Percentiles rank a stretch among this genome's conserved stretches.
Evolutionary conservation across 495 filamentous ascomycete species (phyloP).

Genomic region (Podospora conica): DNA sequence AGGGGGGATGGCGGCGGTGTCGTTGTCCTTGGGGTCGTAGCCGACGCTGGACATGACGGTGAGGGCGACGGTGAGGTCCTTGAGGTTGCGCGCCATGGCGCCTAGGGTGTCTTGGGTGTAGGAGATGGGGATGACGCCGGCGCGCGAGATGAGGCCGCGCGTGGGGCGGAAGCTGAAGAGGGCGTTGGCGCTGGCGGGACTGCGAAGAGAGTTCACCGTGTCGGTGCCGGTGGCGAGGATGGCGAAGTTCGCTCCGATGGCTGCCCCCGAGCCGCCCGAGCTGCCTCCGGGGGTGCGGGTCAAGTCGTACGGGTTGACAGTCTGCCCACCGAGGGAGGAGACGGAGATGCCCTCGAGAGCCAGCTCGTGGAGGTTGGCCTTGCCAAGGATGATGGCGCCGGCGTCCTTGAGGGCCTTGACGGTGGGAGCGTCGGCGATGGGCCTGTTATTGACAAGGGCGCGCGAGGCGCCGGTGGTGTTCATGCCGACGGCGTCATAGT

Average conservation of each 20-base stretch:
- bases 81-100: constrained; percentile 49
- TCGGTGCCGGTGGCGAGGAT: constrained; percentile 56
- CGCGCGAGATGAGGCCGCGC: constrained; percentile 45
- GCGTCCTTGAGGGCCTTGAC: constrained; percentile 46
- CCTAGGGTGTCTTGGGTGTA: constrained; percentile 57
- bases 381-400: constrained; percentile 61
- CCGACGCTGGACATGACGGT: constrained; percentile 51
- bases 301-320: constrained; percentile 56
- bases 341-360: constrained; percentile 57
- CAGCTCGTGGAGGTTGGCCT: constrained; percentile 59
- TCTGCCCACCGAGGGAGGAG: constrained; percentile 56
- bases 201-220: constrained; percentile 57
- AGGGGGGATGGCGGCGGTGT: constrained; percentile 34
- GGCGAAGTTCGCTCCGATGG: constrained; percentile 52
- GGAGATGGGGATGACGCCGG: constrained; percentile 55
- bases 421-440: constrained; percentile 42
- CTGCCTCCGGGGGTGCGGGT: constrained; percentile 58
- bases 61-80: constrained; percentile 50
- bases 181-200: constrained; percentile 55
- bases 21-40: constrained; percentile 40
- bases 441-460: constrained; percentile 41
- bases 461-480: constrained; percentile 51
- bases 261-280: constrained; percentile 56
- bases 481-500: constrained; percentile 48
- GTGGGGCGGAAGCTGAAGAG: constrained; percentile 58